Evolutionary conservation across 257 asterid genomes (phyloP), one percentile per base, ranked within the genome.

Genomic region (Nicotiana obtusifolia): DNA sequence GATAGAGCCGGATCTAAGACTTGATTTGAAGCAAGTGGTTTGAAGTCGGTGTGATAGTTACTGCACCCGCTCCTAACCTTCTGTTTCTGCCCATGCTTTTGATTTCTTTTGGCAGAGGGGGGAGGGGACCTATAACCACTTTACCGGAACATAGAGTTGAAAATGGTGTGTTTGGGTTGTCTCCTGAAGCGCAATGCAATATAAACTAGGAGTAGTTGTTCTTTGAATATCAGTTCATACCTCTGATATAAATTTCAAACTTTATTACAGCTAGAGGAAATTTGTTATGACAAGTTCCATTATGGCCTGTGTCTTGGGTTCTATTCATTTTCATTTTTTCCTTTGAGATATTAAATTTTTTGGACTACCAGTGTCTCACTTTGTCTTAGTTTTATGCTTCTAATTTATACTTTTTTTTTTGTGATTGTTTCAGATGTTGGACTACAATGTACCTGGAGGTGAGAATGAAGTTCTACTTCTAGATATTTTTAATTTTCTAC

Each of bases 401-500:
- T 87, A 31, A 87, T 31, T 71, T 76, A 28, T 5, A 77, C 53
- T 56, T 80, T 77, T 3, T 56, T 80, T 77, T 3, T 54, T 31
- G 41, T 65, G 8, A 78, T 52, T 20, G 15, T 76, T 59, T 24
- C 98, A 94, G 98, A 93, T 94, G 98, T 85, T 94, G 91, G 97
- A 94, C 87, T 94, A 94, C 90, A 94, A 91, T 89, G 97, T 94
- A 52, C 97, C 92, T 71, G 98, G 98, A 93, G 98, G 98, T 94
- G 81, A 79, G 88, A 84, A 80, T 33, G 77, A 61, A 59, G 33
- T 57, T 64, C 19, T 44, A 83, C 53, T 77, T 61, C 61, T 7
- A 16, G 13, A 76, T 57, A 16, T 68, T 83, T 14, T 56, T 24
- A 60, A 62, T 47, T 54, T 47, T 65, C 52, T 76, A 41, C 44